Conservation (phyloP, 2,329 filamentous ascomycete genomes). For the Harringtonia aguacate region DNA sequence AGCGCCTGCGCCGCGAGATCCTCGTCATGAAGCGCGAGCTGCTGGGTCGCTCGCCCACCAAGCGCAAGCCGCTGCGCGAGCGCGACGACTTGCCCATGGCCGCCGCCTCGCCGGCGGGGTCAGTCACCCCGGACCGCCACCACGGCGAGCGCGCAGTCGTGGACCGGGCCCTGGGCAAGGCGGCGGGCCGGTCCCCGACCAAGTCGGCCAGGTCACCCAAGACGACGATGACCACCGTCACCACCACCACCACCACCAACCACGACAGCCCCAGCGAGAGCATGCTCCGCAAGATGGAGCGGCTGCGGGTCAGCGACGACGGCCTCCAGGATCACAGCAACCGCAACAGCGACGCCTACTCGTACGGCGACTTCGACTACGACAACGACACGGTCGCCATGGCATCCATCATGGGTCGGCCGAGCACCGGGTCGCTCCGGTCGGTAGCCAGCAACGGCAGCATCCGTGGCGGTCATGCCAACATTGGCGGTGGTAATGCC, state of each 20-base stretch:
- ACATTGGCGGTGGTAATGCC: too few relatives aligned
- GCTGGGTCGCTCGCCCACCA: constrained; percentile 50
- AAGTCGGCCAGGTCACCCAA: too few relatives aligned
- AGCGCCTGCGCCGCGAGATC: constrained; percentile 55
- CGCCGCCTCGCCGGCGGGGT: constrained; percentile 6
- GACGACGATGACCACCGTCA: neutral
- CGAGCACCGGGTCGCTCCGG: constrained; percentile 5
- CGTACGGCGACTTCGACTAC: neutral
- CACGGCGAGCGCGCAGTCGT: too few relatives aligned
- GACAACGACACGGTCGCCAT: neutral
- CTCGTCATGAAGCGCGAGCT: constrained; percentile 56
- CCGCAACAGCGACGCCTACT: constrained; percentile 2
- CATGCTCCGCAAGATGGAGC: constrained; percentile 37
- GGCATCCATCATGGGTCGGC: constrained; percentile 5
- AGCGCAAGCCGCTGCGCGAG: constrained; percentile 44
- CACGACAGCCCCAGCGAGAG: constrained; percentile 13
- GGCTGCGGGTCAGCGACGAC: constrained; percentile 34
- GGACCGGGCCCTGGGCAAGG: too few relatives aligned
- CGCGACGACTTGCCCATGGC: constrained; percentile 31
- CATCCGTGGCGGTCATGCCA: too few relatives aligned
- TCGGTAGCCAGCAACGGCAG: constrained; percentile 10
- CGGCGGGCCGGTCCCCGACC: too few relatives aligned
- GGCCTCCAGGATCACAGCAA: too few relatives aligned
- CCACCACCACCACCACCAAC: constrained; percentile 2
- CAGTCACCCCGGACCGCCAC: neutral